Conservation (phyloP, 208 protist genomes). For the Trypanosomatidae sp. region DNA sequence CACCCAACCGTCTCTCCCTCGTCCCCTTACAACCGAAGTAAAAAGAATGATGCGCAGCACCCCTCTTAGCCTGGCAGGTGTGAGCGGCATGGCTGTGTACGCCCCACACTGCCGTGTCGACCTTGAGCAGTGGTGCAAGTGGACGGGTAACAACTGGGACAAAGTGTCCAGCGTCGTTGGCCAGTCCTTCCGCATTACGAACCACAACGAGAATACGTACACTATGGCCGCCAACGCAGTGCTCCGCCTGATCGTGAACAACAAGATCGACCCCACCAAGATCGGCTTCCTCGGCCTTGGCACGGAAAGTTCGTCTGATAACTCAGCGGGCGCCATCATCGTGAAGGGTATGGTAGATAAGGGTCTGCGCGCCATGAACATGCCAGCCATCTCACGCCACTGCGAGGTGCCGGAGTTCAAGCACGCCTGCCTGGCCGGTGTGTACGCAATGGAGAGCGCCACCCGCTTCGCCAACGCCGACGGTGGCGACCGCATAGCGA, state of each 20-base stretch:
- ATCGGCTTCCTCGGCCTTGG: constrained; percentile 90
- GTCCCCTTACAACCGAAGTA: not conserved
- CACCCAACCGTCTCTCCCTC: not conserved
- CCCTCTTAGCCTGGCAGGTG: constrained; percentile 47
- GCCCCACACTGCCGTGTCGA: constrained; percentile 81
- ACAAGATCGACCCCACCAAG: constrained; percentile 80
- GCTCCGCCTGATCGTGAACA: constrained; percentile 86
- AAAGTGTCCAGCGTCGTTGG: constrained; percentile 90
- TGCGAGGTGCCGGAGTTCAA: constrained; percentile 93
- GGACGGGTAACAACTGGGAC: constrained; percentile 90
- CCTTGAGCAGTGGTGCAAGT: constrained; percentile 87
- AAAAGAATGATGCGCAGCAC: constrained; percentile 59
- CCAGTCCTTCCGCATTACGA: constrained; percentile 85
- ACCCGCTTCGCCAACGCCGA: constrained; percentile 67
- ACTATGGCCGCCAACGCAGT: constrained; percentile 91
- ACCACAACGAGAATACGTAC: constrained; percentile 88
- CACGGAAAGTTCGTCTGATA: constrained; percentile 89
- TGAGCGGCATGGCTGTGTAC: constrained; percentile 88
- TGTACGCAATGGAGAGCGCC: constrained; percentile 90
- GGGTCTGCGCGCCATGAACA: constrained; percentile 61
- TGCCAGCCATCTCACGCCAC: constrained; percentile 74
- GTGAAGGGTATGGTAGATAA: constrained; percentile 92
- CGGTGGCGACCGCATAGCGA: constrained; percentile 68
- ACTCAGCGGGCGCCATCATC: constrained; percentile 91
- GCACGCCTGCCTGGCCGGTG: constrained; percentile 90